Conservation (phyloP, 2,329 filamentous ascomycete genomes). For the Oidium heveae region DNA sequence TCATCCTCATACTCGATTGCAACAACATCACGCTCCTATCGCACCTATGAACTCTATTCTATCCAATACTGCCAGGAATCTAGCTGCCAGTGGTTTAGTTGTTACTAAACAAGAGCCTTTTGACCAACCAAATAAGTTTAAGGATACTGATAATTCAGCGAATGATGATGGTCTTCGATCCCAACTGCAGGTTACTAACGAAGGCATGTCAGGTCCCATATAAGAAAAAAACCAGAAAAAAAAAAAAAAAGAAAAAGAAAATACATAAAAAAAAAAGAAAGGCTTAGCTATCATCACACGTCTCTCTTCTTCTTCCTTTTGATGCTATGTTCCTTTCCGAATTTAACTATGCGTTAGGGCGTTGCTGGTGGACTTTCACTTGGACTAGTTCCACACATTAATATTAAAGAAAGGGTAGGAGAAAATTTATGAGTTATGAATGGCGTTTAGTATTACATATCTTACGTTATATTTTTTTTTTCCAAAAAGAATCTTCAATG, state of each 20-base stretch:
- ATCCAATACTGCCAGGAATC: slow-evolving; percentile 11
- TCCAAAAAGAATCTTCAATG: no score
- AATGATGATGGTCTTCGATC: slow-evolving; percentile 25
- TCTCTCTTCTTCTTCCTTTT: no score
- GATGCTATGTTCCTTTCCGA: neutral
- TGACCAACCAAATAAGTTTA: slow-evolving; percentile 14
- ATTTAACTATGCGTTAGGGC: slow-evolving; percentile 1
- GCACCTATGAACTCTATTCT: slow-evolving; percentile 15
- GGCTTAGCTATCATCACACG: no score
- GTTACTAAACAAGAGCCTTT: slow-evolving; percentile 9
- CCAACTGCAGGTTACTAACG: slow-evolving; percentile 22
- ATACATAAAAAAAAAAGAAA: no score
- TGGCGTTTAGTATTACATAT: no score
- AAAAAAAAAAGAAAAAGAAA: no score
- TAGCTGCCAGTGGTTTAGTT: slow-evolving; percentile 13
- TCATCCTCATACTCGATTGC: slow-evolving; percentile 17
- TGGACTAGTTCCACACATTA: no score
- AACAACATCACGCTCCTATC: slow-evolving; percentile 11
- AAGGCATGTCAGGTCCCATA: slow-evolving; percentile 9
- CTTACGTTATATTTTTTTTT: no score
- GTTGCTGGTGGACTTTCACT: slow-evolving; percentile 1
- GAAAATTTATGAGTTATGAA: no score
- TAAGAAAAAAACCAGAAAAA: slow-evolving; percentile 2
- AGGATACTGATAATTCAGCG: slow-evolving; percentile 17
- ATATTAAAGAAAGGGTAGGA: no score